Conservation (phyloP, 331 rosid genomes). For the Spiraea crenata region DNA sequence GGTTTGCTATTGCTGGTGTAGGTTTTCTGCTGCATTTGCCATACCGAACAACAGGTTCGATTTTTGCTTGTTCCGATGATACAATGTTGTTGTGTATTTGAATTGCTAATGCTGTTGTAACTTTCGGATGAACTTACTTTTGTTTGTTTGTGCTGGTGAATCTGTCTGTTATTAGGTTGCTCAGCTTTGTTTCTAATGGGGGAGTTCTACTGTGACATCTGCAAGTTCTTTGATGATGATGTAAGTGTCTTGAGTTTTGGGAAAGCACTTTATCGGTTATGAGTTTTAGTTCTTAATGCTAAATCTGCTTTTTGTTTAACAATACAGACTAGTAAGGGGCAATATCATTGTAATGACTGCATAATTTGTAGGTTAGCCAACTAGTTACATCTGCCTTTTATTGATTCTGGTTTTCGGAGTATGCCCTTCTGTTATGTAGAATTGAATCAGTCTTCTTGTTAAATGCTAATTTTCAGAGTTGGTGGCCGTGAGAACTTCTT, state of each 20-base stretch:
- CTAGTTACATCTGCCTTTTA: neutral
- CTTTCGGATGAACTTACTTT: neutral
- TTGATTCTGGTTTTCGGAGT: constrained; percentile 12
- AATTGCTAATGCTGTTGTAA: neutral
- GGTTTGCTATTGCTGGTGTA: too few relatives aligned
- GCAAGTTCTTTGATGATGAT: constrained; percentile 72
- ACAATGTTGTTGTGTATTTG: neutral
- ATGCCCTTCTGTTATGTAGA: neutral
- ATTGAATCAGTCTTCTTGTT: neutral
- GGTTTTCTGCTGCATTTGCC: too few relatives aligned
- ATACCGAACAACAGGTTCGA: too few relatives aligned
- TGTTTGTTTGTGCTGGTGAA: neutral
- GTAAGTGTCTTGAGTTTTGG: constrained; percentile 26
- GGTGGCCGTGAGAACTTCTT: constrained; percentile 61
- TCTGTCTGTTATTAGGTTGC: constrained; percentile 52
- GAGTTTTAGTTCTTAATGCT: constrained; percentile 4
- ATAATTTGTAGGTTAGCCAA: constrained; percentile 64
- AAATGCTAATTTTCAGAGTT: constrained; percentile 36
- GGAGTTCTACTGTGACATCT: constrained; percentile 61
- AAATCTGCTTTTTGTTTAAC: constrained; percentile 8
- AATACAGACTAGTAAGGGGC: constrained; percentile 54
- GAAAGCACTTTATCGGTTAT: neutral
- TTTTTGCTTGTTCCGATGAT: constrained; percentile 11
- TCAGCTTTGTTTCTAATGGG: constrained; percentile 68
- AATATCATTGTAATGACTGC: constrained; percentile 69